Base-by-base conservation (phyloP, 2,329 filamentous ascomycete genomes). In the Penicillium sp. region DNA sequence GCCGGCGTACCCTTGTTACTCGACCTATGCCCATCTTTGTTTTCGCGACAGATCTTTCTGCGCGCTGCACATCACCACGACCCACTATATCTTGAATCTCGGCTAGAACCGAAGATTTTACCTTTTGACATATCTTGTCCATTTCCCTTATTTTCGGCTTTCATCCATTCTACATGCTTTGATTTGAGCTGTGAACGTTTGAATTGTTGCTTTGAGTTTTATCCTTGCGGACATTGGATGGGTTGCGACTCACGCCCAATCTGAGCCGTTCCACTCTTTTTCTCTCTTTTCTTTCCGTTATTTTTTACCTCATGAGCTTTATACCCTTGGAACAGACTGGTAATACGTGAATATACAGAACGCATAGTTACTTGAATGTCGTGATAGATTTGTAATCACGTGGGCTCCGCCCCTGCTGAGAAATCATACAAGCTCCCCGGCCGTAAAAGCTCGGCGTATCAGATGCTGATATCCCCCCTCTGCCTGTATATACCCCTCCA, bases 401-500 rank as follows among this genome's bases (percentile, higher is more conserved):
- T 58, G 50, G 15, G 42, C 44, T 20, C 8, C 46, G 39, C 42
- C 37, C 5, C 1, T 43, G 42, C 43, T 52, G 49, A 52, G 49
- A 47, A 49, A 52, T 48, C 50, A 27, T 12, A 12, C 15, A 18
- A 13, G 39, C 3, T 25, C n/a, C 20, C 28, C 32, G 20, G 20
- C 23, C 33, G 5, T 7, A 28, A 25, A 43, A 18, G 33, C 45
- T 46, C 25, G 31, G 31, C 33, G 40, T 48, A 55, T 55, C 47
- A 25, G 47, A 47, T 33, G 40, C 50, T 46, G 54, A 55, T 56
- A 56, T 51, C 51, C 38, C 47, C 41, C 38, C 48, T 47, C 44
- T 45, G 42, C 39, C 49, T 55, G 54, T 56, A 57, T 42, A 58
- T 58, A 49, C 46, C 55, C 55, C 53, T 47, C 50, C 46, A 29